A percentile compares a stretch with the other conserved stretches of the same genome.
Conservation (phyloP, 805 yeast genomes). For the Sungouiella thailandica region DNA sequence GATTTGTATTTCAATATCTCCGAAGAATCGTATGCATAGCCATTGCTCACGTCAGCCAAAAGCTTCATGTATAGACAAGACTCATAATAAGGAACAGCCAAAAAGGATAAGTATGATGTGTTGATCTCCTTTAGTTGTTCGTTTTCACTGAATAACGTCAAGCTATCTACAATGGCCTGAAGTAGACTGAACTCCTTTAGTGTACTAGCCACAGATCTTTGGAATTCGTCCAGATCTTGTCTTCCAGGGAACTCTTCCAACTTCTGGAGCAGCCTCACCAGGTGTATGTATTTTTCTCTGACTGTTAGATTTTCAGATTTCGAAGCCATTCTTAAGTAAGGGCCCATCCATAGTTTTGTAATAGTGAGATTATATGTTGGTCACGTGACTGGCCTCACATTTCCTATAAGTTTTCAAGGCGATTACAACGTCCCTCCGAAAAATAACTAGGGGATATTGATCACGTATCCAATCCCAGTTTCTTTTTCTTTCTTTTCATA, state of each 20-base stretch:
- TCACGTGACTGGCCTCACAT: no score
- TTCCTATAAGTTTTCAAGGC: no score
- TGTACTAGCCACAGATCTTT: slow-evolving; percentile 27
- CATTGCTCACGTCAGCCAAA: slow-evolving; percentile 3
- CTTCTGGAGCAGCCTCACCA: slow-evolving; percentile 1
- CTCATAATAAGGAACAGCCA: slow-evolving; percentile 55
- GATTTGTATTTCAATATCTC: slow-evolving; percentile 20
- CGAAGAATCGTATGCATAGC: slow-evolving; percentile 4
- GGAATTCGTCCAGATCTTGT: slow-evolving; percentile 41
- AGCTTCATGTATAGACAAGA: slow-evolving; percentile 28
- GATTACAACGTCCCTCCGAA: no score
- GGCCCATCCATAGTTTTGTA: no score
- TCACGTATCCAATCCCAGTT: no score
- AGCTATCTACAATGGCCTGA: slow-evolving; percentile 37
- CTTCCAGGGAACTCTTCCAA: slow-evolving; percentile 19
- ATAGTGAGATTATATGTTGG: no score
- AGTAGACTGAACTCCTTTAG: slow-evolving; percentile 44
- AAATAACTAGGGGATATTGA: no score
- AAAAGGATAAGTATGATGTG: slow-evolving; percentile 56
- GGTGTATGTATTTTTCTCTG: slow-evolving; percentile 6
- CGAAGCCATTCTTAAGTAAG: no score
- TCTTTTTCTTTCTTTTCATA: slow-evolving; percentile 1
- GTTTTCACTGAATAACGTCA: slow-evolving; percentile 64
- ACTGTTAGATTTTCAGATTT: slow-evolving; percentile 9
- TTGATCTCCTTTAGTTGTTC: slow-evolving; percentile 67